Conservation (phyloP, 1,284 basidiomycete genomes). For the Pseudozyma tsukubaensis region DNA sequence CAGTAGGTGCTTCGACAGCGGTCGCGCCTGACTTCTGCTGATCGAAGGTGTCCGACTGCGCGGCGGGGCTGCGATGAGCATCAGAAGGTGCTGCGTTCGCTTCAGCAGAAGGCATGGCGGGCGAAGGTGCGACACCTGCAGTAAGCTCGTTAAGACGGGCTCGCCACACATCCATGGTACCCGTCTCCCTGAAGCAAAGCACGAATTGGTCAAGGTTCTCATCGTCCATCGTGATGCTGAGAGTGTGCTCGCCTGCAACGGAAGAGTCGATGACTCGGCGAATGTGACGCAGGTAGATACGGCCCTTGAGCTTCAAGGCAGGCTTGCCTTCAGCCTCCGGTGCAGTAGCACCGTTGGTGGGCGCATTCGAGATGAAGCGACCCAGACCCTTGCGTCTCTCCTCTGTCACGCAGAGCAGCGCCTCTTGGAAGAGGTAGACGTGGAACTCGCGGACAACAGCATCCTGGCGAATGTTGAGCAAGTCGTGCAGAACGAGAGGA, state of each 20-base stretch:
- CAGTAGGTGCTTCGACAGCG: conserved; percentile 1
- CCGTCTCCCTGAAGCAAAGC: conserved; percentile 89
- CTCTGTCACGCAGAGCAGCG: conserved; percentile 94
- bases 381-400: conserved; percentile 83
- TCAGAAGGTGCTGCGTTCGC: background rate
- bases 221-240: conserved; percentile 95
- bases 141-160: conserved; percentile 63
- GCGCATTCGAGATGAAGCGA: conserved; percentile 76
- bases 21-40: conserved; percentile 3
- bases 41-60: conserved; percentile 9
- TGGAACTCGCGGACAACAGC: conserved; percentile 87
- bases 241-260: conserved; percentile 81
- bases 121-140: conserved; percentile 17
- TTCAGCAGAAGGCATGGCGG: conserved; percentile 6
- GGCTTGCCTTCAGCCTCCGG: conserved; percentile 72
- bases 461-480: conserved; percentile 86
- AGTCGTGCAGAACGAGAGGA: conserved; percentile 87
- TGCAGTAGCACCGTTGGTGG: conserved; percentile 8
- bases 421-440: conserved; percentile 95
- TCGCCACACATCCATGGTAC: conserved; percentile 88
- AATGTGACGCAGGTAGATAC: conserved; percentile 94
- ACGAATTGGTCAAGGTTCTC: conserved; percentile 91
- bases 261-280: conserved; percentile 83
- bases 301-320: conserved; percentile 87
- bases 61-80: conserved; percentile 1